A percentile compares a stretch with the other conserved stretches of the same genome.
These are phyloP conservation scores for Stygiomarasmius scandens DNA, from an alignment of 1,284 basidiomycete species.

Conservation along the genomic window DNA sequence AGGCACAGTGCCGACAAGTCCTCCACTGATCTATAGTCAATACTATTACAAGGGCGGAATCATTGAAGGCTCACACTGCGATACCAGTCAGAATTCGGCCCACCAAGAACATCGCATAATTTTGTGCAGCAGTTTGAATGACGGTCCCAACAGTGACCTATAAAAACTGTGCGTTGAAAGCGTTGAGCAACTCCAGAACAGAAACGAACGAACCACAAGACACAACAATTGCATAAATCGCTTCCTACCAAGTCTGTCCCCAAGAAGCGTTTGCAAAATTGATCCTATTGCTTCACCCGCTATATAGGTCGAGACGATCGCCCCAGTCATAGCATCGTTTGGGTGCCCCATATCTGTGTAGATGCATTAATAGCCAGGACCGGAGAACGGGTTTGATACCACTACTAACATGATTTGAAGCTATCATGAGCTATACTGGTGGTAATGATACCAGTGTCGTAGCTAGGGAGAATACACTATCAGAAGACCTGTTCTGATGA, in stretches of 20 bases:
- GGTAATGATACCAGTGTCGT: constrained; percentile 22
- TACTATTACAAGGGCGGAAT: background rate
- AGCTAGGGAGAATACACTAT: background rate
- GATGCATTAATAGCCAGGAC: background rate
- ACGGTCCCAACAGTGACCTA: constrained; percentile 20
- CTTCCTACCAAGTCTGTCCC: constrained; percentile 21
- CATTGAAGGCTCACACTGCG: constrained; percentile 16
- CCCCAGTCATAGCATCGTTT: constrained; percentile 16
- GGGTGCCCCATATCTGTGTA: constrained; percentile 22
- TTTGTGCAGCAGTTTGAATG: constrained; percentile 23
- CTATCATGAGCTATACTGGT: constrained; percentile 22
- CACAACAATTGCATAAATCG: constrained; percentile 22
- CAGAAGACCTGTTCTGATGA: background rate
- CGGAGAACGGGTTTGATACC: background rate
- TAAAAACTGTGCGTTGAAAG: background rate
- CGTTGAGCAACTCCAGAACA: background rate
- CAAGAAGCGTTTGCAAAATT: constrained; percentile 17
- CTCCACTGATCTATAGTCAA: constrained; percentile 11
- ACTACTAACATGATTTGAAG: constrained; percentile 19
- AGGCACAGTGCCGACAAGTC: constrained; percentile 20
- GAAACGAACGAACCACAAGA: constrained; percentile 11
- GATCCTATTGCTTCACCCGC: constrained; percentile 24
- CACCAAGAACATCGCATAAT: constrained; percentile 22
- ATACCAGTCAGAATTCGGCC: constrained; percentile 21
- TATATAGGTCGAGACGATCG: constrained; percentile 21